A percentile compares a stretch with the other conserved stretches of the same genome.
These are phyloP conservation scores for Aspergillus pseudoglaucus DNA, from an alignment of 2,329 filamentous ascomycete genomes.

Conservation along the genomic window DNA sequence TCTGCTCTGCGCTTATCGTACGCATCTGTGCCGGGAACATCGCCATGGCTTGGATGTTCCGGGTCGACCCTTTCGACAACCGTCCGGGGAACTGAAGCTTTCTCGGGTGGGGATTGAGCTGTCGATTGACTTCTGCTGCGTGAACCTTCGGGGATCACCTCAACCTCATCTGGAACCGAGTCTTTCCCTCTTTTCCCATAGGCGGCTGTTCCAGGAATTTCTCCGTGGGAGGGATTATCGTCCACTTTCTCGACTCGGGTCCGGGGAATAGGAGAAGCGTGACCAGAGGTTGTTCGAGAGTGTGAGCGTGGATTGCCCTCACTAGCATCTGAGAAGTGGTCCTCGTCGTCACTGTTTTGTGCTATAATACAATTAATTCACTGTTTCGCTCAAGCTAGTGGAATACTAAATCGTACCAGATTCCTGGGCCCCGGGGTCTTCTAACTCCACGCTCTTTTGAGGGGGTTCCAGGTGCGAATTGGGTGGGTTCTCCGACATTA, in stretches of 20 bases:
- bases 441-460: slow-evolving; percentile 48
- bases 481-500: slow-evolving; percentile 35
- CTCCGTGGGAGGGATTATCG: slow-evolving; percentile 52
- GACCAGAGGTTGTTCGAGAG: slow-evolving; percentile 33
- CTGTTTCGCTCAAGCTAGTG: background rate
- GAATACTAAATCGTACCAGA: slow-evolving; percentile 38
- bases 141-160: slow-evolving; percentile 47
- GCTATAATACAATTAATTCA: slow-evolving; percentile 21
- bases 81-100: slow-evolving; percentile 51
- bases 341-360: slow-evolving; percentile 50
- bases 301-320: slow-evolving; percentile 44
- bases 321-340: slow-evolving; percentile 61
- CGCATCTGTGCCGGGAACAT: slow-evolving; percentile 56
- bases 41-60: slow-evolving; percentile 51
- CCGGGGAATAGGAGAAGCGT: slow-evolving; percentile 50
- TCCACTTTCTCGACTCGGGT: slow-evolving; percentile 61
- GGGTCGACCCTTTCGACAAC: slow-evolving; percentile 58
- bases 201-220: slow-evolving; percentile 55
- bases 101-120: slow-evolving; percentile 40
- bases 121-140: slow-evolving; percentile 36
- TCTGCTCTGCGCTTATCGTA: slow-evolving; percentile 52
- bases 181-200: slow-evolving; percentile 54
- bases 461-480: slow-evolving; percentile 47
- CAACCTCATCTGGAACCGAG: slow-evolving; percentile 58
- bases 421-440: slow-evolving; percentile 53